Evolutionary conservation across 495 filamentous ascomycete genomes (phyloP).

Genomic region (Rhizodiscina lignyota): DNA sequence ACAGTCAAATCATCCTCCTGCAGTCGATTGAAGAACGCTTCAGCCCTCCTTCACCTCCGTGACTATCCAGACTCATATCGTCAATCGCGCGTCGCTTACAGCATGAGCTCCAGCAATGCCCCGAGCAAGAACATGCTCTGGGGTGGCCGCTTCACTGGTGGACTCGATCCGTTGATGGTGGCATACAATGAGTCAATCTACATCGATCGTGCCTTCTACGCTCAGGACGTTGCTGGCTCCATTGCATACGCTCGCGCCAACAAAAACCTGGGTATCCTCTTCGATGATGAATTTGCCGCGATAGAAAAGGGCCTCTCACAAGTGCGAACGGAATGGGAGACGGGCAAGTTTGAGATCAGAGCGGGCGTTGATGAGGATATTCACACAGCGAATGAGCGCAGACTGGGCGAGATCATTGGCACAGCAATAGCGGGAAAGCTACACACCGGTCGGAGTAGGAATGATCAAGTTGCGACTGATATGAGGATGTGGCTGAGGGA

Average conservation of each 20-base stretch:
- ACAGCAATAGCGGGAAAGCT: slow-evolving; percentile 78
- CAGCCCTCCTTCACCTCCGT: too few species aligned
- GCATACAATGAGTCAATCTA: slow-evolving; percentile 77
- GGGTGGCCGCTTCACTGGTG: slow-evolving; percentile 74
- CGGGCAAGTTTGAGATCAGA: slow-evolving; percentile 39
- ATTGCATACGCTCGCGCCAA: slow-evolving; percentile 84
- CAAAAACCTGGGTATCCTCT: slow-evolving; percentile 57
- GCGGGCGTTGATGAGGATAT: slow-evolving; percentile 59
- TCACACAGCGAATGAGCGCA: slow-evolving; percentile 87
- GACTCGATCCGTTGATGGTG: slow-evolving; percentile 77
- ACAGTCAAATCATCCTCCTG: too few species aligned
- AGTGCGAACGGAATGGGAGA: slow-evolving; percentile 62
- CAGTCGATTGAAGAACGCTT: too few species aligned
- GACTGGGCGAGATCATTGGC: slow-evolving; percentile 78
- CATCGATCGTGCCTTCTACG: slow-evolving; percentile 70
- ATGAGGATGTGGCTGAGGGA: slow-evolving; percentile 86
- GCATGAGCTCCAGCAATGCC: too few species aligned
- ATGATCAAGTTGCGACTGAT: slow-evolving; percentile 88
- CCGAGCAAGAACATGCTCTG: too few species aligned
- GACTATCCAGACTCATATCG: too few species aligned
- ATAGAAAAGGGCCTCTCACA: slow-evolving; percentile 59
- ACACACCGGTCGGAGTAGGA: slow-evolving; percentile 80
- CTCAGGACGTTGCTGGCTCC: slow-evolving; percentile 63
- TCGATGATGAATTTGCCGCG: slow-evolving; percentile 52
- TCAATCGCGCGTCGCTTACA: too few species aligned